phyloP scores from a whole-genome alignment of 441 rosid species.

The Arabidopsis hybrid region DNA sequence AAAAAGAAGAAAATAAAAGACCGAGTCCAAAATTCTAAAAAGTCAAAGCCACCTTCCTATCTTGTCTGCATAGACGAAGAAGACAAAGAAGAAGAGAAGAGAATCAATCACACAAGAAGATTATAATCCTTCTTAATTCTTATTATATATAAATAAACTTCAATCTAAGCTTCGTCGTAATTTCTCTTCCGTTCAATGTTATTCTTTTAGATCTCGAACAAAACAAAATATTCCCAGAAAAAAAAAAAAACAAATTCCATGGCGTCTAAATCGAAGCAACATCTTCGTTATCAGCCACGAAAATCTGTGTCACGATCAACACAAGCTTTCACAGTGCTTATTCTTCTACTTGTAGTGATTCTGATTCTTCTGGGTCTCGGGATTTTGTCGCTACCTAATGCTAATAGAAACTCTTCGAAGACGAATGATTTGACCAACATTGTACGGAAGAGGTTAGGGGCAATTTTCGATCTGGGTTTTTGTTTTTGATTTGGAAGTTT shows the following conservation, averaged over 20 bases:
- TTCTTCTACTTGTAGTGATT: conserved; percentile 67
- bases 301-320: conserved; percentile 67
- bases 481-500: neutral
- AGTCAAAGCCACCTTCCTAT: conserved; percentile 46
- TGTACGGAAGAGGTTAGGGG: conserved; percentile 54
- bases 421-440: conserved; percentile 79
- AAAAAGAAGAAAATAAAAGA: neutral
- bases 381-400: conserved; percentile 71
- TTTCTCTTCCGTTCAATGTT: conserved; percentile 24
- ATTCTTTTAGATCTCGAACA: conserved; percentile 37
- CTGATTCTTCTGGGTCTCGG: conserved; percentile 78
- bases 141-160: conserved; percentile 7
- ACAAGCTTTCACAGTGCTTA: conserved; percentile 56
- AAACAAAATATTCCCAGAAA: neutral
- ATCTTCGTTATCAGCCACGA: conserved; percentile 66
- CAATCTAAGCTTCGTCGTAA: conserved; percentile 21
- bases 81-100: conserved; percentile 23
- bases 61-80: conserved; percentile 41
- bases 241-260: conserved; percentile 32
- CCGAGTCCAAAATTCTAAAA: neutral
- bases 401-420: conserved; percentile 51
- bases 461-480: neutral
- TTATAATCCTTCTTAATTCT: neutral
- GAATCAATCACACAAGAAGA: conserved; percentile 20
- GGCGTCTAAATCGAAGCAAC: conserved; percentile 67